These are phyloP conservation scores for Hylodesmum podocarpum DNA, from an alignment of 306 rosid genomes.

Conservation along the genomic window DNA sequence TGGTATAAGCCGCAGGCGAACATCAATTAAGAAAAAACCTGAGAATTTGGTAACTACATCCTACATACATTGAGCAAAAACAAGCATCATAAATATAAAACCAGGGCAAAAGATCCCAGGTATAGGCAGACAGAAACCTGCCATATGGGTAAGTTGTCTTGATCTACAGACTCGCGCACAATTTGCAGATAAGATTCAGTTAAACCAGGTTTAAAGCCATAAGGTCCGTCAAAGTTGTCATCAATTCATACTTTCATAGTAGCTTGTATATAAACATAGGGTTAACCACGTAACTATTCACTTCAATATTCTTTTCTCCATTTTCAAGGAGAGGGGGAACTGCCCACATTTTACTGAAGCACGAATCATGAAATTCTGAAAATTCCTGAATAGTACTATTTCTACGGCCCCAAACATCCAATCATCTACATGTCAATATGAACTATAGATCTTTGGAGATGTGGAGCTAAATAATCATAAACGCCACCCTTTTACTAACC, in stretches of 20 bases:
- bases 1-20: neutral
- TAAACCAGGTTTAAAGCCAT: neutral
- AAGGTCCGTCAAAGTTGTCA: neutral
- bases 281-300: neutral
- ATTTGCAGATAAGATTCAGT: neutral
- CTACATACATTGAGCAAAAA: neutral
- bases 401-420: neutral
- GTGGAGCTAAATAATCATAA: neutral
- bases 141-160: neutral
- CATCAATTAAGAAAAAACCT: neutral
- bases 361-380: neutral
- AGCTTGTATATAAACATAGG: neutral
- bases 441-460: neutral
- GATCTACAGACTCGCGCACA: neutral
- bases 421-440: neutral
- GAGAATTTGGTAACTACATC: neutral
- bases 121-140: neutral
- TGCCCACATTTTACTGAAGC: neutral
- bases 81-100: neutral
- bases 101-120: neutral
- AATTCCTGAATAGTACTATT: neutral
- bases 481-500: neutral
- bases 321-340: neutral
- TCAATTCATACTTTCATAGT: neutral
- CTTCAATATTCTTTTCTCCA: neutral